These are phyloP conservation scores for Pleurozium schreberi DNA, from an alignment of 225 moss, liverwort and hornwort species.

Conservation along the genomic window DNA sequence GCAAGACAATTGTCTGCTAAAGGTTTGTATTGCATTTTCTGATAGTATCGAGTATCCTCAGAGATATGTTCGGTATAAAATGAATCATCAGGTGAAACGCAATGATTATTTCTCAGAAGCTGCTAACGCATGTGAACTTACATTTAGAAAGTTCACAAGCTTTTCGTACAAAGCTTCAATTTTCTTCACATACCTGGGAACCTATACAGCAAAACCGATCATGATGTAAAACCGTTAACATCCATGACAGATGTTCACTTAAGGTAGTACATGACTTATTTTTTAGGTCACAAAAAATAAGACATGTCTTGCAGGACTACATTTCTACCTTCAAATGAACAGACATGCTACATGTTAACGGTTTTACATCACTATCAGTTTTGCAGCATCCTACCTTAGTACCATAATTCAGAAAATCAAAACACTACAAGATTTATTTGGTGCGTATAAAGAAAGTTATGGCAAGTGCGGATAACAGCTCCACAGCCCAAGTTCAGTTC, in stretches of 20 bases:
- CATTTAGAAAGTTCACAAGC: not conserved
- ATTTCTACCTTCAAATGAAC: too few relatives aligned
- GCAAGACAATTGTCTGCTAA: not conserved
- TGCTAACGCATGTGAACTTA: too few relatives aligned
- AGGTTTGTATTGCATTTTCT: not conserved
- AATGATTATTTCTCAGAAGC: not conserved
- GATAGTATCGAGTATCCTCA: too few relatives aligned
- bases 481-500: not conserved
- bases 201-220: too few relatives aligned
- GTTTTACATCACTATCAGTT: too few relatives aligned
- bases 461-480: not conserved
- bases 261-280: too few relatives aligned
- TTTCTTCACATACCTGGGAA: not conserved
- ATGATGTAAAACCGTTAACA: too few relatives aligned
- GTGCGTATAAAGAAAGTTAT: not conserved
- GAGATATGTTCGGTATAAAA: not conserved
- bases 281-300: too few relatives aligned
- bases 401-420: not conserved
- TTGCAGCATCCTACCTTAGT: too few relatives aligned
- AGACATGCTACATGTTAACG: too few relatives aligned
- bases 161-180: not conserved
- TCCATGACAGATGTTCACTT: too few relatives aligned
- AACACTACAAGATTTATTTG: not conserved
- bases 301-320: too few relatives aligned
- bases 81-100: not conserved